A percentile compares a stretch with the other conserved stretches of the same genome.
phyloP scores from a whole-genome alignment of 2,329 filamentous ascomycete species.

The Colletotrichum tamarilloi region DNA sequence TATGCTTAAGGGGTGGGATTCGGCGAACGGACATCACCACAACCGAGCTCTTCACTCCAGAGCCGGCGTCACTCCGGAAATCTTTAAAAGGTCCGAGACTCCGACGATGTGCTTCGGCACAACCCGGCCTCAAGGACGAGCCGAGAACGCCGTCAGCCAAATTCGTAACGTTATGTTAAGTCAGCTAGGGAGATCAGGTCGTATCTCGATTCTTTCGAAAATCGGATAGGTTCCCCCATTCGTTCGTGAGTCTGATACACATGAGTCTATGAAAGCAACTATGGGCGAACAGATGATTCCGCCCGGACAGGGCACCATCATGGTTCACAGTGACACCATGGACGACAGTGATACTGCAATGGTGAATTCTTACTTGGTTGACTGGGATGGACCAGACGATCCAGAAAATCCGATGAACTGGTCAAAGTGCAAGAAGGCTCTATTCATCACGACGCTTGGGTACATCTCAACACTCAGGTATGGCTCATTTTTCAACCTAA shows the following conservation, averaged over 20 bases:
- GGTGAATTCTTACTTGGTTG: neutral
- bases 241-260: neutral
- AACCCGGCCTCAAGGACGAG: no score
- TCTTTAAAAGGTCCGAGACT: neutral
- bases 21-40: neutral
- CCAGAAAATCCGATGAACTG: constrained; percentile 63
- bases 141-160: neutral
- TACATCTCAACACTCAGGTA: constrained; percentile 47
- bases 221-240: neutral
- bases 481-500: no score
- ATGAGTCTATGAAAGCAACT: neutral
- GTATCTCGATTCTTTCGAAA: neutral
- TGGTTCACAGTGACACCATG: neutral
- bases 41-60: neutral
- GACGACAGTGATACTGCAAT: neutral
- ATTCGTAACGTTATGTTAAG: neutral
- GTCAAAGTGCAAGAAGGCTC: constrained; percentile 56
- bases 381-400: constrained; percentile 42
- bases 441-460: constrained; percentile 58
- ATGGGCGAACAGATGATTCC: neutral
- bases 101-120: neutral
- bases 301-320: neutral
- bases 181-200: neutral
- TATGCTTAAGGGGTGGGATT: neutral
- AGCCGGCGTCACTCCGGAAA: neutral